These are phyloP conservation scores for Trypanosoma theileri DNA, from an alignment of 208 protist genomes.

Conservation along the genomic window DNA sequence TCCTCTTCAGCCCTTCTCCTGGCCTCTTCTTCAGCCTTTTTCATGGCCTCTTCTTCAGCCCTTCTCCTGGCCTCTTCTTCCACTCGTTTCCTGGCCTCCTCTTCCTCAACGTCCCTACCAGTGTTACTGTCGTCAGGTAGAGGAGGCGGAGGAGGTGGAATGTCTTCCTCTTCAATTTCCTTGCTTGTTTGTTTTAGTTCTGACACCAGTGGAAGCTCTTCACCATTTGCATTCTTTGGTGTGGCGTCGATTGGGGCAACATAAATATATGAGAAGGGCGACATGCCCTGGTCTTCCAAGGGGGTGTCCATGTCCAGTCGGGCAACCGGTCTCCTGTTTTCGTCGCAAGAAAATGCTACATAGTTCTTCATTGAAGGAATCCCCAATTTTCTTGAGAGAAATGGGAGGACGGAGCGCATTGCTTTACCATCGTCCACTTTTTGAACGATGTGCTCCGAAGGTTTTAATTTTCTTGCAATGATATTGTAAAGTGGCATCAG, in stretches of 20 bases:
- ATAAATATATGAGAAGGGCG: conserved; percentile 23
- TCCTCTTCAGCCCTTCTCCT: neutral
- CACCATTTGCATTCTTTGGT: conserved; percentile 21
- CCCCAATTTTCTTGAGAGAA: conserved; percentile 15
- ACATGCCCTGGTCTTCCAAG: conserved; percentile 26
- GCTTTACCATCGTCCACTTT: conserved; percentile 17
- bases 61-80: neutral
- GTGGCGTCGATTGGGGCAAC: conserved; percentile 20
- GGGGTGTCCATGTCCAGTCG: conserved; percentile 30
- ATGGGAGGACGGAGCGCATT: conserved; percentile 5
- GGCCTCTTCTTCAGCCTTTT: conserved; percentile 7
- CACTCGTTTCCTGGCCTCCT: neutral
- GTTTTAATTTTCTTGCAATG: conserved; percentile 16
- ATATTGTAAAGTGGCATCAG: conserved; percentile 23
- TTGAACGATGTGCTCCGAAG: conserved; percentile 18
- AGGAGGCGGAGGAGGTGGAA: conserved; percentile 26
- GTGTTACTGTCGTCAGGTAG: neutral
- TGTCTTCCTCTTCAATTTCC: conserved; percentile 1
- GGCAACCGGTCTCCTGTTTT: conserved; percentile 15
- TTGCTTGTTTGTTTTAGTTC: conserved; percentile 1
- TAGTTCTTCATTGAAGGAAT: conserved; percentile 27
- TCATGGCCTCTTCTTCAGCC: conserved; percentile 4
- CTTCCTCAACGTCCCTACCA: neutral
- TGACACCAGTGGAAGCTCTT: conserved; percentile 8
- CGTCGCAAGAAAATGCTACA: conserved; percentile 19